Evolutionary conservation across 129 eudicot species (phyloP), one percentile per base, ranked within the genome.

Genomic region (Flaveria ramosissima): DNA sequence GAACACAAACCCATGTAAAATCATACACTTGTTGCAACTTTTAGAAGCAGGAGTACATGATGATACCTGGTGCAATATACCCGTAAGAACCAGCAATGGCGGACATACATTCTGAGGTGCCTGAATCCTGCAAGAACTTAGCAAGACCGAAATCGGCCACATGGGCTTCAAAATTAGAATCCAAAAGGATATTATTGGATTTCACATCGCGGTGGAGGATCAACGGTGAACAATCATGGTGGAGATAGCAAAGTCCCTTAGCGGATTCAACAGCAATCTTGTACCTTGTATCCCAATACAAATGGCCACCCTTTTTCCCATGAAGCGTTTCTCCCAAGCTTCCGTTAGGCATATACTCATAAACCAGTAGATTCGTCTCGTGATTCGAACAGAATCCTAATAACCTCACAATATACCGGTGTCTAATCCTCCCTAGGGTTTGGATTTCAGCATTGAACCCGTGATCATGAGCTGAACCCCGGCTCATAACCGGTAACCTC

Each of bases 61-160:
- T 74, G 1, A 57, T 89, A 93, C 98, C 98, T 84, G 98, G 98
- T 16, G 98, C 98, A 23, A 93, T 93, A 72, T 93, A 93, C 20
- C 98, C 98, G 53, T 93, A 93, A 43, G 98, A 93, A 77, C 98
- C 98, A 71, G 98, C 98, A 82, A 93, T 92, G 36, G 98, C 98
- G 7, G 98, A 92, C 98, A 92, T 93, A 84, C 98, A 92, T 78
- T 92, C 98, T 0, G 98, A 93, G 53, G 96, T 74, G 51, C 98
- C 98, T 0, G 98, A 90, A 80, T 93, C 98, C 75, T 90, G 96
- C 89, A 93, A 85, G 89, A 93, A 93, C 84, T 93, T 93, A 68
- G 98, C 98, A 52, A 93, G 92, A 45, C 98, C 98, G 67, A 93
- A 93, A 88, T 93, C 98, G n/a, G 98, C 98, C 24, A 93, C 98